Percentiles rank a stretch among this genome's conserved stretches.
Evolutionary conservation across 192 early-diverging fungal species (phyloP).

Genomic region (Phlyctochytrium bullatum): DNA sequence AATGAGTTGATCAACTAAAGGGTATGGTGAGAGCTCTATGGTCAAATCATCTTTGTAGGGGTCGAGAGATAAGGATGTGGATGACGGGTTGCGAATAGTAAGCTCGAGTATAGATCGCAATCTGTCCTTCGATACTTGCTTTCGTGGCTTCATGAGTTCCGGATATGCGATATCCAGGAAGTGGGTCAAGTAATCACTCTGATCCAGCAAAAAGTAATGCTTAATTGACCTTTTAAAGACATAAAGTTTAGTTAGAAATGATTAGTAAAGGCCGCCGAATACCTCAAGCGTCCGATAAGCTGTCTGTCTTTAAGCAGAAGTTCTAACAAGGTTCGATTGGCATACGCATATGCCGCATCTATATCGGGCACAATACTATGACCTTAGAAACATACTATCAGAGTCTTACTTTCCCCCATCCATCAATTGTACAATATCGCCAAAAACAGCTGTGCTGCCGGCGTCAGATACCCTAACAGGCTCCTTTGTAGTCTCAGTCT

Average conservation of each 20-base stretch:
- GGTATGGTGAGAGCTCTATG: slow-evolving; percentile 62
- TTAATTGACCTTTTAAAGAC: slow-evolving; percentile 72
- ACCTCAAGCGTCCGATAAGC: slow-evolving; percentile 72
- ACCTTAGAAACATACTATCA: background rate
- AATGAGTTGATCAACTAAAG: slow-evolving; percentile 69
- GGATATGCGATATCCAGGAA: slow-evolving; percentile 86
- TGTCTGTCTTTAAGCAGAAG: slow-evolving; percentile 76
- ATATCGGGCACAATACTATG: slow-evolving; percentile 70
- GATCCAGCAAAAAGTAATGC: slow-evolving; percentile 88
- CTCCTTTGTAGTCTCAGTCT: no score
- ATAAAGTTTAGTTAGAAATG: background rate
- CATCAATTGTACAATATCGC: slow-evolving; percentile 57
- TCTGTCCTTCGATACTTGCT: slow-evolving; percentile 65
- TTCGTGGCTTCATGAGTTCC: slow-evolving; percentile 72
- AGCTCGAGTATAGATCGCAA: slow-evolving; percentile 86
- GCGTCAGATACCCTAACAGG: no score
- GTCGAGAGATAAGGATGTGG: slow-evolving; percentile 56
- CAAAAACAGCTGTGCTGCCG: slow-evolving; percentile 16
- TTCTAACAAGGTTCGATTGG: slow-evolving; percentile 82
- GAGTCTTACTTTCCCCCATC: slow-evolving; percentile 44
- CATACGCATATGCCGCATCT: slow-evolving; percentile 80
- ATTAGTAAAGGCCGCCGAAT: background rate
- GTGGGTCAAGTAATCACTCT: slow-evolving; percentile 89
- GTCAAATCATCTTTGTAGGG: slow-evolving; percentile 85
- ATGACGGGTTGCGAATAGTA: slow-evolving; percentile 81